These are phyloP conservation scores for Lagenidium giganteum DNA, from an alignment of 352 stramenopile species.

Conservation along the genomic window DNA sequence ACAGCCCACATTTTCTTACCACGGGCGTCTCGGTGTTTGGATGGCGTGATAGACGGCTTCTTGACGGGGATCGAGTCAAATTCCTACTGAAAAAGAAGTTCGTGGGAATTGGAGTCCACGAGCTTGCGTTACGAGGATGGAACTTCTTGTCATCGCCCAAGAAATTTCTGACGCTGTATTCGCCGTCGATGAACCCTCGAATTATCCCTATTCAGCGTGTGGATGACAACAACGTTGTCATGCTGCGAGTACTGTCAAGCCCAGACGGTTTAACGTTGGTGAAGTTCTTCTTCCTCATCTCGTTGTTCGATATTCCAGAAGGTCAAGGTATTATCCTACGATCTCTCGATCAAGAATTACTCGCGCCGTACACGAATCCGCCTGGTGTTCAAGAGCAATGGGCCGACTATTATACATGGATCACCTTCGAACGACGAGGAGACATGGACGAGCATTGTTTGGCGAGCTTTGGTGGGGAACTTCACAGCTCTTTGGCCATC, in stretches of 20 bases:
- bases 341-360: neutral
- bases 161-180: conserved; percentile 1
- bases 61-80: neutral
- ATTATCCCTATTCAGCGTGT: neutral
- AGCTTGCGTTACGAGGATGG: neutral
- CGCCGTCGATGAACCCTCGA: neutral
- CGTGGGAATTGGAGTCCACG: neutral
- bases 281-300: conserved; percentile 1
- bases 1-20: conserved; percentile 2
- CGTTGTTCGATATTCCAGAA: neutral
- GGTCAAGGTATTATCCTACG: neutral
- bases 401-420: neutral
- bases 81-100: neutral
- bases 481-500: neutral
- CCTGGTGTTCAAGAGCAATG: conserved; percentile 1
- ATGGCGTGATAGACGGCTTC: neutral
- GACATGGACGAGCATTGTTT: neutral
- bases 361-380: neutral
- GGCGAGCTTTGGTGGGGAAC: neutral
- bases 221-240: neutral
- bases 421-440: neutral
- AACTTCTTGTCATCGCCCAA: neutral
- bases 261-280: neutral
- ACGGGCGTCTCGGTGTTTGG: too few species aligned
- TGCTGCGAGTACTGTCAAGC: neutral